phyloP scores from a whole-genome alignment of 768 basidiomycete genomes.

The Boletales sp. region DNA sequence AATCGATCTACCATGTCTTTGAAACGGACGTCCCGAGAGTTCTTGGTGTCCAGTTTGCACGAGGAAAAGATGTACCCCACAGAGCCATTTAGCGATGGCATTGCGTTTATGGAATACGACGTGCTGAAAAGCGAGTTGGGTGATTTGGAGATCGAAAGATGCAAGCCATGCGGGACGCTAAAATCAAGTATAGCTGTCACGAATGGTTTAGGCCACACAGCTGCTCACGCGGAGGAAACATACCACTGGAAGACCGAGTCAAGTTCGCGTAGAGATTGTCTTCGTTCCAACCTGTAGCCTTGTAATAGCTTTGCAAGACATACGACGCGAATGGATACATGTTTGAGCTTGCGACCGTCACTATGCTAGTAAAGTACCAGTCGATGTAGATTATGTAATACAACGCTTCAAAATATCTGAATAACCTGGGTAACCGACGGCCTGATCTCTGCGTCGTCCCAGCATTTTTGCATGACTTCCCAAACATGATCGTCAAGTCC shows the following conservation, averaged over 20 bases:
- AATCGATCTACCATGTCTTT: conserved; percentile 91
- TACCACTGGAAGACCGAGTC: conserved; percentile 86
- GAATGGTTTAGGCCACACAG: conserved; percentile 3
- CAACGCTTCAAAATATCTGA: conserved; percentile 9
- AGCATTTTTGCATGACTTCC: conserved; percentile 41
- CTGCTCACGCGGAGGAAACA: conserved; percentile 15
- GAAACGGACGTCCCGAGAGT: conserved; percentile 70
- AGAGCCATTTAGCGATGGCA: conserved; percentile 90
- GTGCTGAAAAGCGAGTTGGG: conserved; percentile 88
- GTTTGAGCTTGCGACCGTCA: not conserved
- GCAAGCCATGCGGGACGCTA: conserved; percentile 74
- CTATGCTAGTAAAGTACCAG: not conserved
- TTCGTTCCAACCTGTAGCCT: conserved; percentile 94
- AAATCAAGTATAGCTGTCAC: conserved; percentile 85
- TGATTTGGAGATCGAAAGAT: conserved; percentile 80
- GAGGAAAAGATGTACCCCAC: conserved; percentile 93
- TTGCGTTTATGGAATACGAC: conserved; percentile 87
- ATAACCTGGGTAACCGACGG: conserved; percentile 40
- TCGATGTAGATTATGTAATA: conserved; percentile 15
- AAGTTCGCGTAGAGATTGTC: conserved; percentile 91
- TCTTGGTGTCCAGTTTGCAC: conserved; percentile 70
- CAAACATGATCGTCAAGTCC: conserved; percentile 48
- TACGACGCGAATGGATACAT: conserved; percentile 90
- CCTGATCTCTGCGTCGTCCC: conserved; percentile 37
- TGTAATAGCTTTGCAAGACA: conserved; percentile 86